Conservation (phyloP, 345 rosid species). For the Melaleuca alternifolia region DNA sequence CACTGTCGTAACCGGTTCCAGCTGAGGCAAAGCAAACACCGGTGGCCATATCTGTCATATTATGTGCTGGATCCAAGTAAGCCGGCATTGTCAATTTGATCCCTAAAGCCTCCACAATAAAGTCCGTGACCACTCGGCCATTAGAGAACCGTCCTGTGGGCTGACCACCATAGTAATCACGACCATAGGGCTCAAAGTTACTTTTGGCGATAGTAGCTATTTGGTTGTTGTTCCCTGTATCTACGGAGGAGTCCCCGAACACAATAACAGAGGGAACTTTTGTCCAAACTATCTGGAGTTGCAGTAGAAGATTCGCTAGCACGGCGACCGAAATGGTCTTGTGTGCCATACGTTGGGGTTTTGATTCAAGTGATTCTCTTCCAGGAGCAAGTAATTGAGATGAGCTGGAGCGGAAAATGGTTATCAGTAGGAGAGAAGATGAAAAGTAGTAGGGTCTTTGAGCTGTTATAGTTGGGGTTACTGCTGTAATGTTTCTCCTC, state of each 20-base stretch:
- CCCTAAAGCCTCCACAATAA: slow-evolving; percentile 67
- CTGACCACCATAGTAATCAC: slow-evolving; percentile 47
- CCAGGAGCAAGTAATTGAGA: not conserved
- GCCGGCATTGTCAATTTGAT: slow-evolving; percentile 64
- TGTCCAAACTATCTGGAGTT: slow-evolving; percentile 12
- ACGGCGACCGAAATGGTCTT: slow-evolving; percentile 8
- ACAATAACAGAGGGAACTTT: slow-evolving; percentile 58
- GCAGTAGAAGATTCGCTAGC: slow-evolving; percentile 16
- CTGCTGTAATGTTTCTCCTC: not conserved
- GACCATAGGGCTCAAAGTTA: slow-evolving; percentile 70
- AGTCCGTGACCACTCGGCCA: slow-evolving; percentile 61
- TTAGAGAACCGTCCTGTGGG: slow-evolving; percentile 78
- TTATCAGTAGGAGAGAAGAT: not conserved
- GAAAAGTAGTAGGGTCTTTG: not conserved
- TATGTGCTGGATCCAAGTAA: slow-evolving; percentile 55
- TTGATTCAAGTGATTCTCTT: not conserved
- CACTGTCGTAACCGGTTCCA: slow-evolving; percentile 81
- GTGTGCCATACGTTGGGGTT: slow-evolving; percentile 16
- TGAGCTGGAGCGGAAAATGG: not conserved
- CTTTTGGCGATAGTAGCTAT: slow-evolving; percentile 57
- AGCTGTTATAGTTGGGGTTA: not conserved
- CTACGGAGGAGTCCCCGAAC: slow-evolving; percentile 72
- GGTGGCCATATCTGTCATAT: slow-evolving; percentile 56
- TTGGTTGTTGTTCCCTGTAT: slow-evolving; percentile 76
- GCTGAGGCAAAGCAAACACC: slow-evolving; percentile 93